Evolutionary conservation across 345 rosid genomes (phyloP).

Genomic region (Durio zibethinus): DNA sequence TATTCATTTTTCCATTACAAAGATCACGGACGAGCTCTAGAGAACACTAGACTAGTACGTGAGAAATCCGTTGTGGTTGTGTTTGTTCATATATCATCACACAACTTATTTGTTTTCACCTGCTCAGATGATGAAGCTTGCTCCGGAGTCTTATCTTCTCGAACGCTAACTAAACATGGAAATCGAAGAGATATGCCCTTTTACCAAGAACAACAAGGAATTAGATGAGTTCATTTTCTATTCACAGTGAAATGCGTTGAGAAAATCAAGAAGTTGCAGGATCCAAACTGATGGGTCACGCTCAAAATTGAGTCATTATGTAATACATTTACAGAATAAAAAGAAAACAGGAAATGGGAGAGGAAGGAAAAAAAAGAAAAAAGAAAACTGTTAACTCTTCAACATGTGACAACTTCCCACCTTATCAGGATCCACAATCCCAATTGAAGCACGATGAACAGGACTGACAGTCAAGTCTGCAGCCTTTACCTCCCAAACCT

Average conservation of each 20-base stretch:
- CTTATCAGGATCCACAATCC: slow-evolving; percentile 79
- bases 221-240: not conserved
- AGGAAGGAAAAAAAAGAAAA: not conserved
- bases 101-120: slow-evolving; percentile 38
- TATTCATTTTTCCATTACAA: not conserved
- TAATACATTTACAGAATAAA: not conserved
- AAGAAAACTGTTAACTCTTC: not conserved
- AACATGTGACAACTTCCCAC: slow-evolving; percentile 29
- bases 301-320: not conserved
- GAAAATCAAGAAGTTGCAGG: not conserved
- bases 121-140: slow-evolving; percentile 77
- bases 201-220: slow-evolving; percentile 8
- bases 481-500: slow-evolving; percentile 99
- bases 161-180: slow-evolving; percentile 77
- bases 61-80: not conserved
- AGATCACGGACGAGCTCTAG: not conserved
- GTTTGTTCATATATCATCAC: not conserved
- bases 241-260: not conserved
- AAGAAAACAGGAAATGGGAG: not conserved
- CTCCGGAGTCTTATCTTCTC: slow-evolving; percentile 88
- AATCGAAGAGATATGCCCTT: slow-evolving; percentile 89
- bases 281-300: slow-evolving; percentile 6
- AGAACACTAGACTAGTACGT: not conserved
- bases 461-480: slow-evolving; percentile 96
- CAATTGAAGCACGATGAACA: slow-evolving; percentile 83